Conservation (phyloP, 1,284 basidiomycete species). For the Sporisorium iseilematis-ciliati region DNA sequence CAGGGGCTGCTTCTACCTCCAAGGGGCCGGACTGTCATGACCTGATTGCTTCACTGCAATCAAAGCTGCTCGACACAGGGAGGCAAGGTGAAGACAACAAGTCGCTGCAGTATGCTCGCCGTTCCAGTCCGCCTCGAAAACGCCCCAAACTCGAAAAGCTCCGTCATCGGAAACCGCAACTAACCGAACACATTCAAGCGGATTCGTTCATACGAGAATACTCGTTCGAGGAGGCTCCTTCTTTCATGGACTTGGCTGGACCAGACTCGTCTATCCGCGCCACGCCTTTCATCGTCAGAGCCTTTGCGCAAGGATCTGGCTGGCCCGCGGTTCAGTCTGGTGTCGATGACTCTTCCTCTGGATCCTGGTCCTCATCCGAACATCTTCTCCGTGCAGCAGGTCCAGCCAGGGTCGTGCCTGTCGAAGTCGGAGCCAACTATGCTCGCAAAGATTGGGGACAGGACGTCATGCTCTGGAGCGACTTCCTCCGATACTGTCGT, state of each 20-base stretch:
- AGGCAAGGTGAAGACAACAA: neutral
- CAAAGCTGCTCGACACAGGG: neutral
- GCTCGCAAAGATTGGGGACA: conserved; percentile 85
- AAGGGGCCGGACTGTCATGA: conserved; percentile 34
- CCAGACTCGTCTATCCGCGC: conserved; percentile 3
- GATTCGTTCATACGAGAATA: conserved; percentile 20
- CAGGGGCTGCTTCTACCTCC: conserved; percentile 73
- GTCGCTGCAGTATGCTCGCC: neutral
- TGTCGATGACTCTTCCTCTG: conserved; percentile 68
- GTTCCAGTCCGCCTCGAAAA: conserved; percentile 3
- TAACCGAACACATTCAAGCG: conserved; percentile 13
- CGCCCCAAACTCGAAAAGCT: neutral
- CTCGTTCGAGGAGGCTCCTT: conserved; percentile 24
- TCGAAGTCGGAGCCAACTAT: conserved; percentile 90
- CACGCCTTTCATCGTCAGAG: conserved; percentile 80
- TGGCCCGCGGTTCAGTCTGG: conserved; percentile 80
- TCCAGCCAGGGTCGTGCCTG: conserved; percentile 85
- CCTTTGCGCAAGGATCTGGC: conserved; percentile 71
- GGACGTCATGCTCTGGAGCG: conserved; percentile 81
- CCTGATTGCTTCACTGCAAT: conserved; percentile 70
- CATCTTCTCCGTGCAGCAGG: conserved; percentile 66
- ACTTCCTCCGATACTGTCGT: conserved; percentile 77
- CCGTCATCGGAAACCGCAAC: neutral
- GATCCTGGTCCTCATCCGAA: conserved; percentile 70
- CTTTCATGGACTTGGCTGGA: conserved; percentile 26